Base-by-base conservation (phyloP, 768 basidiomycete species). In the Suillus paluster region DNA sequence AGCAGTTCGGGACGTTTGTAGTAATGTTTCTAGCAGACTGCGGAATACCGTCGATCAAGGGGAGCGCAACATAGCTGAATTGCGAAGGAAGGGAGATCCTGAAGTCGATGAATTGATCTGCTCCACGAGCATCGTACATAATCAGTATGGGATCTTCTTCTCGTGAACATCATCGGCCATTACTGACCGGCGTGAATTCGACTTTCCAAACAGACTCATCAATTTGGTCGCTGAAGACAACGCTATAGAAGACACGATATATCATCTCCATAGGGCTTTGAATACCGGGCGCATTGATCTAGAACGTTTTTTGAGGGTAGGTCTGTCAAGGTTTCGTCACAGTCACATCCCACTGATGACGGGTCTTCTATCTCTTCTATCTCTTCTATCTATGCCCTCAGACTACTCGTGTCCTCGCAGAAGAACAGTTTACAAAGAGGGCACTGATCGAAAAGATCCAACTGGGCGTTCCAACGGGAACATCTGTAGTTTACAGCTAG, bases 141-240 rank as follows among this genome's bases (percentile, higher is more conserved):
- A 97, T 77, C 97, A 99, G 97, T 97, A 60, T 64, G 68, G 67
- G 30, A 19, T 64, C 53, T 59, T 50, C 17, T 45, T 4, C 27
- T 50, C 36, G 21, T 30, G 5, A 21, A 10, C 56, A 55, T 21
- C 15, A 38, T 10, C 53, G 46, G 52, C n/a, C 25, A 42, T 21
- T 30, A 44, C 73, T 76, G 42, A 73, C 66, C 55, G 59, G 27
- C 45, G 21, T 60, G 19, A 6, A 14, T n/a, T 14, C n/a, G 25
- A 41, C 52, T 34, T 48, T 60, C 49, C 36, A 54, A 56, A 36
- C 71, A 99, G 97, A 77, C 80, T 99, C 25, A 89, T 98, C 67
- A 93, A 98, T 72, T 83, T 99, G 33, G 90, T 98, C n/a, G 96
- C 97, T n/a, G 97, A 99, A 75, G 97, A 99, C 75, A 95, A 95